These are phyloP conservation scores for Obba rivulosa DNA, from an alignment of 768 basidiomycete genomes.

Conservation along the genomic window DNA sequence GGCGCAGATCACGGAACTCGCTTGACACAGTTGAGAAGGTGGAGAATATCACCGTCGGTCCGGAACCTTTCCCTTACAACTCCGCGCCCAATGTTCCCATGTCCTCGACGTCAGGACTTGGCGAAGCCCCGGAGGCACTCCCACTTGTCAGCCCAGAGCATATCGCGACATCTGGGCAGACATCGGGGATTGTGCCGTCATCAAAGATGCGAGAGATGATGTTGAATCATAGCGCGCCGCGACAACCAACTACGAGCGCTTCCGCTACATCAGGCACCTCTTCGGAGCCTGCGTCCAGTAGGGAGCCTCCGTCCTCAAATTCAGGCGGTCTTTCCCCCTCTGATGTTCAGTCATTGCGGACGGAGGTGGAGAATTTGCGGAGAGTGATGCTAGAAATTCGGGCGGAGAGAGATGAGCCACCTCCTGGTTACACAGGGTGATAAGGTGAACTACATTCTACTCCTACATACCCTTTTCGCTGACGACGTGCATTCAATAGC, in stretches of 20 bases:
- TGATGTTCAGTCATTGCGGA: constrained; percentile 19
- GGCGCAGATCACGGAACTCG: background rate
- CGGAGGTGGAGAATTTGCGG: constrained; percentile 25
- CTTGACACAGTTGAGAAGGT: too few relatives aligned
- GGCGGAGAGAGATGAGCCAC: constrained; percentile 18
- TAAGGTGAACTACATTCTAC: too few relatives aligned
- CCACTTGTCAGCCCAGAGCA: background rate
- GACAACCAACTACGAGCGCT: background rate
- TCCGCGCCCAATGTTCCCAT: background rate
- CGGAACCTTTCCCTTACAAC: constrained; percentile 1
- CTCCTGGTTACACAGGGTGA: constrained; percentile 18
- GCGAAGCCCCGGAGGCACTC: background rate
- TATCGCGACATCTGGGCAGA: background rate
- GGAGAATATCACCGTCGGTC: background rate
- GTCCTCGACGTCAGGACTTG: background rate
- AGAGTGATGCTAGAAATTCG: constrained; percentile 21
- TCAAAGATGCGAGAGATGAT: background rate
- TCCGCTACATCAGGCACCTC: background rate
- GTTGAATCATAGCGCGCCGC: background rate
- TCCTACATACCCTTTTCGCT: too few relatives aligned
- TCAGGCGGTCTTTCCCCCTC: constrained; percentile 6
- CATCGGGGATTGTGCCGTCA: background rate
- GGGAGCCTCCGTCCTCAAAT: background rate
- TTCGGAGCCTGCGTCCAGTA: background rate
- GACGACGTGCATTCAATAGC: too few relatives aligned